Percentiles rank a stretch among this genome's conserved stretches.
Conservation (phyloP, 176 grass and related monocot genomes). For the Secale cereale region DNA sequence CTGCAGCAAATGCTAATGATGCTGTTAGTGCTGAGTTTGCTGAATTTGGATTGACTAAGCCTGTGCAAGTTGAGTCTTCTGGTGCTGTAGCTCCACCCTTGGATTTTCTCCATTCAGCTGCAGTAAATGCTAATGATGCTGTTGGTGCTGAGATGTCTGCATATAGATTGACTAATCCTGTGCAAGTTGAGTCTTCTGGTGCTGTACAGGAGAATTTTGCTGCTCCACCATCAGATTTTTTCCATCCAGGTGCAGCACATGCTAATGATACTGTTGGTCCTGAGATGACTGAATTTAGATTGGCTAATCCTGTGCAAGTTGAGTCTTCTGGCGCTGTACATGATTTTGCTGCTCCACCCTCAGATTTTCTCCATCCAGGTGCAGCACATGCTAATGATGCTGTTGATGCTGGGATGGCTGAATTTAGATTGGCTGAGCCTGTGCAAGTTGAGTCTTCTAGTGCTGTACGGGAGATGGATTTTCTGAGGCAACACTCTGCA, state of each 20-base stretch:
- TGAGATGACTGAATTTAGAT: too few relatives aligned
- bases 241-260: slow-evolving; percentile 28
- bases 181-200: slow-evolving; percentile 28
- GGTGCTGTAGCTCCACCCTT: slow-evolving; percentile 23
- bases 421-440: slow-evolving; percentile 11
- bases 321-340: not conserved
- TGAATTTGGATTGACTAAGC: not conserved
- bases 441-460: slow-evolving; percentile 41
- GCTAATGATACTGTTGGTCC: slow-evolving; percentile 28
- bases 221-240: slow-evolving; percentile 28
- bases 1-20: not conserved
- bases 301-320: too few relatives aligned
- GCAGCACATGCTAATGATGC: slow-evolving; percentile 38
- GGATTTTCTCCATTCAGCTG: slow-evolving; percentile 23
- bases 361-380: slow-evolving; percentile 19
- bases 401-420: slow-evolving; percentile 11
- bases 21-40: not conserved
- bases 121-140: slow-evolving; percentile 30
- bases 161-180: not conserved
- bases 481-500: slow-evolving; percentile 16
- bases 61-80: not conserved
- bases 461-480: slow-evolving; percentile 17
- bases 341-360: slow-evolving; percentile 11
- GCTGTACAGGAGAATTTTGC: not conserved
- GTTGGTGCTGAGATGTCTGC: not conserved